A percentile compares a stretch with the other conserved stretches of the same genome.
phyloP scores from a whole-genome alignment of 208 protist species.

The Acanthamoeba royreba region DNA sequence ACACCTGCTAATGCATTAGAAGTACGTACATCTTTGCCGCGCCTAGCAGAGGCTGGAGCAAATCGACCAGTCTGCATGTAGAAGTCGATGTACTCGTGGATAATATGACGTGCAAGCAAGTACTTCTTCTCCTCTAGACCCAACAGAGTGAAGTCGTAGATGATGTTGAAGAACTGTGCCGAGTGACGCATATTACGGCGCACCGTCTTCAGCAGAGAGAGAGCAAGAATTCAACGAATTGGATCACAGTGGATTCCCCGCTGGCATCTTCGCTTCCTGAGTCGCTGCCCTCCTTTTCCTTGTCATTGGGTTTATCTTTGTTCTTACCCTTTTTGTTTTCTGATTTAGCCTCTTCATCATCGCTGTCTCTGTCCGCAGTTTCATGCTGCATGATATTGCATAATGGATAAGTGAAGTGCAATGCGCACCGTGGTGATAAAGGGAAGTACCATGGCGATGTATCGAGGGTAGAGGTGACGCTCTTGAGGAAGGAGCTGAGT shows the following conservation, averaged over 20 bases:
- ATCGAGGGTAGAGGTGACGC: background rate
- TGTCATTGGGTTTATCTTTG: background rate
- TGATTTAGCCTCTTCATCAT: background rate
- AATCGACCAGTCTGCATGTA: background rate
- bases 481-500: background rate
- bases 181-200: background rate
- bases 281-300: background rate
- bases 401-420: background rate
- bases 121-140: conserved; percentile 24
- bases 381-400: background rate
- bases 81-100: background rate
- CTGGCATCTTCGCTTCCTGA: background rate
- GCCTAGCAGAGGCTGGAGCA: background rate
- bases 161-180: conserved; percentile 35
- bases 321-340: background rate
- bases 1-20: too few species aligned
- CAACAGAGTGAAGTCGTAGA: background rate
- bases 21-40: background rate
- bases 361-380: background rate
- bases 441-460: background rate
- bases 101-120: background rate
- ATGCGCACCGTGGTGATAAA: background rate
- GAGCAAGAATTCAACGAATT: background rate
- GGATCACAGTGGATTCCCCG: background rate
- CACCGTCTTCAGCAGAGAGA: background rate